These are phyloP conservation scores for Fusarium nodosum DNA, from an alignment of 2,329 filamentous ascomycete genomes.

Conservation along the genomic window DNA sequence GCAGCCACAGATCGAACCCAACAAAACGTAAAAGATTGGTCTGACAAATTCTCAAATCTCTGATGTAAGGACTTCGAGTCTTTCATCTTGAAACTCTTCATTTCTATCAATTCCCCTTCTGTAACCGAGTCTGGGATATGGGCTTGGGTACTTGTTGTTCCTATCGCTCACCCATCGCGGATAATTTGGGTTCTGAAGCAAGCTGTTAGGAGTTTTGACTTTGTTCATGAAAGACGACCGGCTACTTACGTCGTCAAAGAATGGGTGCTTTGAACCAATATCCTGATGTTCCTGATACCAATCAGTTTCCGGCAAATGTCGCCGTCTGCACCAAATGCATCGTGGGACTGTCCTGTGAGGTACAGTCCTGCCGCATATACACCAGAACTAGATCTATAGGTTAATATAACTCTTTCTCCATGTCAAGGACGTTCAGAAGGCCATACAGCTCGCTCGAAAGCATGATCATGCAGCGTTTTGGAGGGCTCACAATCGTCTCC, in stretches of 20 bases:
- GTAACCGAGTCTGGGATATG: constrained; percentile 28
- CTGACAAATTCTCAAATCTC: neutral
- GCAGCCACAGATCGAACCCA: neutral
- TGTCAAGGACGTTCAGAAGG: accelerated
- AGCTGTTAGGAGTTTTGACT: neutral
- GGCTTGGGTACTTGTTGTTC: constrained; percentile 7
- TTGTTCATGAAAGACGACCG: accelerated
- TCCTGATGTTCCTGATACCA: constrained; percentile 11
- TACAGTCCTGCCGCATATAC: constrained; percentile 21
- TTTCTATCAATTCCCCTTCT: accelerated
- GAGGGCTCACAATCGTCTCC: constrained; percentile 23
- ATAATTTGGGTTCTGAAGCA: constrained; percentile 21
- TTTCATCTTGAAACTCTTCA: neutral
- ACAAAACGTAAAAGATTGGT: neutral
- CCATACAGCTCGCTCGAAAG: constrained; percentile 8
- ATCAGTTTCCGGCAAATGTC: constrained; percentile 25
- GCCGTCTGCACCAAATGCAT: constrained; percentile 39
- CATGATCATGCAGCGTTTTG: constrained; percentile 16
- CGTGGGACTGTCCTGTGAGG: neutral
- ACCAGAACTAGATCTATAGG: constrained; percentile 21
- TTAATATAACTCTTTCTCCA: neutral
- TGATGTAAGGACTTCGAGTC: neutral
- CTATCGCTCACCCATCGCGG: constrained; percentile 25
- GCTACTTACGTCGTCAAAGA: constrained; percentile 30
- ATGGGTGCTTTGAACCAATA: constrained; percentile 13